Evolutionary conservation across 2,329 filamentous ascomycete species (phyloP).

Genomic region (Cladosporium sp.): DNA sequence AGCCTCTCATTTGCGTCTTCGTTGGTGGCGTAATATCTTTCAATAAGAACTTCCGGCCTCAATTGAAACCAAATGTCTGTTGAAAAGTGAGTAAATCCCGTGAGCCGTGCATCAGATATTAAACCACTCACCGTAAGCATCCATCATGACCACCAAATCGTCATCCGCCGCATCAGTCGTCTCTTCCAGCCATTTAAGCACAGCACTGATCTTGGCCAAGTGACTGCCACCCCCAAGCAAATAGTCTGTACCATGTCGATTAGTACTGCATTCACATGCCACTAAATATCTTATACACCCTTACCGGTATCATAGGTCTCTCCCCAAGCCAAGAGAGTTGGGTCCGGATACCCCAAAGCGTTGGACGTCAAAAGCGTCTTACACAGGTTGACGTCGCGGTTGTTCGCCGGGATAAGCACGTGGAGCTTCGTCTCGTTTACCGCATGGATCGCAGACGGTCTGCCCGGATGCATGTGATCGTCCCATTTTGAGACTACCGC

Average conservation of each 20-base stretch:
- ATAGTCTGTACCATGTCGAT: background rate
- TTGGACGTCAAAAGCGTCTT: conserved; percentile 17
- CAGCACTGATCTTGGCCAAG: conserved; percentile 24
- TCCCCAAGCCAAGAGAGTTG: conserved; percentile 13
- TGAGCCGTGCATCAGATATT: background rate
- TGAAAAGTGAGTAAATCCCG: background rate
- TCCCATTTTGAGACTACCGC: conserved; percentile 5
- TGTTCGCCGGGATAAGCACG: conserved; percentile 22
- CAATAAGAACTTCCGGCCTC: conserved; percentile 19
- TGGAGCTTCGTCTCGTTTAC: conserved; percentile 17
- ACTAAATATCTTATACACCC: background rate
- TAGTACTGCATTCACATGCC: background rate
- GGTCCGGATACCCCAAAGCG: conserved; percentile 19
- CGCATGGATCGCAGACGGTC: background rate
- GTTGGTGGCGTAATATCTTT: conserved; percentile 20
- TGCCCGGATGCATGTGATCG: background rate
- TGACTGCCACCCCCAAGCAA: conserved; percentile 15
- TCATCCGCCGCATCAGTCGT: conserved; percentile 12
- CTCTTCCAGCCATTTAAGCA: conserved; percentile 19
- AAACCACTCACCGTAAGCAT: conserved; percentile 19
- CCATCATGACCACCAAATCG: conserved; percentile 24
- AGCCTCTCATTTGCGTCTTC: conserved; percentile 40
- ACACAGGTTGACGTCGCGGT: conserved; percentile 22
- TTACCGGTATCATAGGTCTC: background rate
- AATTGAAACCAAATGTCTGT: conserved; percentile 25